Percentiles rank a stretch among this genome's conserved stretches.
Evolutionary conservation across 2,329 filamentous ascomycete genomes (phyloP).

Genomic region (Pyricularia pennisetigena): DNA sequence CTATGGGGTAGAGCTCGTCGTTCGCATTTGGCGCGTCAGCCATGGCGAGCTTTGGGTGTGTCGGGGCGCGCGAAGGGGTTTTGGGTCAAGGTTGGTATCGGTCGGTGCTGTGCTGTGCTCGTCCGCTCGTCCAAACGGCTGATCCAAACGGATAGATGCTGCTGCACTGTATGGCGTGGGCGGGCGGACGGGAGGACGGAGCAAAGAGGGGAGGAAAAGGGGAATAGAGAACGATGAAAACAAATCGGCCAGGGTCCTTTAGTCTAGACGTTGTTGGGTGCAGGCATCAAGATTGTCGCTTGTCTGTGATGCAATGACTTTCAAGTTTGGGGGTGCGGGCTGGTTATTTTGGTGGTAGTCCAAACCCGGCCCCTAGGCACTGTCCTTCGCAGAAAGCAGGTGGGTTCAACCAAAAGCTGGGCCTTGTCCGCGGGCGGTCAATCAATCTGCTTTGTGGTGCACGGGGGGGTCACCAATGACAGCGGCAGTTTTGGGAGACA

Average conservation of each 20-base stretch:
- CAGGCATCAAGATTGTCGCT: background rate
- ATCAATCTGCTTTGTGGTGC: background rate
- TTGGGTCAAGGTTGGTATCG: background rate
- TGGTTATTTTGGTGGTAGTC: slow-evolving; percentile 5
- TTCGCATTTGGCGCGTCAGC: slow-evolving; percentile 80
- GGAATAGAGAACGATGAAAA: background rate
- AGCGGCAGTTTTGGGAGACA: background rate
- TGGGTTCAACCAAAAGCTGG: background rate
- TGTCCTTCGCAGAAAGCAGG: background rate
- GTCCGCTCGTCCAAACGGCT: background rate
- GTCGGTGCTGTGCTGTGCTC: background rate
- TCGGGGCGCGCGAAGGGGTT: slow-evolving; percentile 1
- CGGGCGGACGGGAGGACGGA: slow-evolving; percentile 9
- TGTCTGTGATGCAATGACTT: slow-evolving; percentile 2
- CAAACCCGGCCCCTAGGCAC: background rate
- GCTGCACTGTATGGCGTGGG: background rate
- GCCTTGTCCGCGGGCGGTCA: background rate
- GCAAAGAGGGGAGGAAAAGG: background rate
- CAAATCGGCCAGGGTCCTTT: background rate
- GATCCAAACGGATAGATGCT: slow-evolving; percentile 16
- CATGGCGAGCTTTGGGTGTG: slow-evolving; percentile 50
- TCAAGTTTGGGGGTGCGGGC: background rate
- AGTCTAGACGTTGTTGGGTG: background rate
- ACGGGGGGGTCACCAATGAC: background rate
- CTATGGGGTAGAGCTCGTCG: slow-evolving; percentile 99